Percentiles rank a stretch among this genome's conserved stretches.
phyloP scores from a whole-genome alignment of 2,329 filamentous ascomycete genomes.

The Phyllosticta paracitricarpa region DNA sequence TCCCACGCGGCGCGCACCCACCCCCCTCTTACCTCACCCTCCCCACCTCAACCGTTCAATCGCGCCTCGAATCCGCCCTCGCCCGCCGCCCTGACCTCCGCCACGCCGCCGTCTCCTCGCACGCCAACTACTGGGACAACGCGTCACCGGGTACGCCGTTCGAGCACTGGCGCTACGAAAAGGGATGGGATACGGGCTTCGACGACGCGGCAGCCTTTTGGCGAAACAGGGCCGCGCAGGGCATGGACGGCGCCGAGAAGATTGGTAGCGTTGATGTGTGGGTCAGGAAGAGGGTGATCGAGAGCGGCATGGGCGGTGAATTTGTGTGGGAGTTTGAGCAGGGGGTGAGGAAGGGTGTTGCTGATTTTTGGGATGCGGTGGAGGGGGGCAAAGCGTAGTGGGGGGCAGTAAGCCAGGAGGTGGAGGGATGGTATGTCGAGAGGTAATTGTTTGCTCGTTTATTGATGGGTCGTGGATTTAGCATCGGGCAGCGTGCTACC shows the following conservation, averaged over 20 bases:
- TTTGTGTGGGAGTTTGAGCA: slow-evolving; percentile 44
- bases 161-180: slow-evolving; percentile 44
- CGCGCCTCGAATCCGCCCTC: slow-evolving; percentile 31
- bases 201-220: slow-evolving; percentile 46
- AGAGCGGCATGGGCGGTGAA: slow-evolving; percentile 38
- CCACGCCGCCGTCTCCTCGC: slow-evolving; percentile 29
- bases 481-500: too few species aligned
- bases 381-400: not conserved
- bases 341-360: slow-evolving; percentile 37
- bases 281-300: slow-evolving; percentile 44
- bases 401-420: not conserved
- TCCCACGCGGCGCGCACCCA: slow-evolving; percentile 34
- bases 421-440: not conserved
- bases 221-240: slow-evolving; percentile 27
- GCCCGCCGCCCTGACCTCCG: slow-evolving; percentile 27
- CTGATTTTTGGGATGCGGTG: slow-evolving; percentile 24
- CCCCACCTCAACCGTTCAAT: slow-evolving; percentile 26
- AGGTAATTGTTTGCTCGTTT: not conserved
- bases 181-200: slow-evolving; percentile 48
- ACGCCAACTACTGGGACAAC: slow-evolving; percentile 42
- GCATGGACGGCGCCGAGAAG: slow-evolving; percentile 35
- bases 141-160: slow-evolving; percentile 35
- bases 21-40: slow-evolving; percentile 32
- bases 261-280: slow-evolving; percentile 51
- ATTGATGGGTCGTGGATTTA: too few species aligned